Percentiles rank a stretch among this genome's conserved stretches.
phyloP scores from a whole-genome alignment of 2,329 filamentous ascomycete genomes.

The Diplodia seriata region DNA sequence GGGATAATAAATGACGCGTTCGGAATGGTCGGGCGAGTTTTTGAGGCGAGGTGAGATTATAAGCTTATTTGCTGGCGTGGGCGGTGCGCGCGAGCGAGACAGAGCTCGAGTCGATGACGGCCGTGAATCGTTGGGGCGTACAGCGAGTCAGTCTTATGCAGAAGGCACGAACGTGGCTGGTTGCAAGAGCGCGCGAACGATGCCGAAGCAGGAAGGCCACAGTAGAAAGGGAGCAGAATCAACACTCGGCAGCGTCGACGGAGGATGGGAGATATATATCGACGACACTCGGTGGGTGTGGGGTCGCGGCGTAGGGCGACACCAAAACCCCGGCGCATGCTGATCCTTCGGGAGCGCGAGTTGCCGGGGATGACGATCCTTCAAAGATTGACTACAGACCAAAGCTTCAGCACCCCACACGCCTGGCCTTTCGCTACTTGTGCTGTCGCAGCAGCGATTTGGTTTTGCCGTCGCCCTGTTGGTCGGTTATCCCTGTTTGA shows the following conservation, averaged over 20 bases:
- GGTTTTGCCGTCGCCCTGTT: not conserved
- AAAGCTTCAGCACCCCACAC: not conserved
- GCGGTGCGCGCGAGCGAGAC: not conserved
- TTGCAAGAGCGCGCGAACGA: not conserved
- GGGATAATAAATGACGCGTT: not conserved
- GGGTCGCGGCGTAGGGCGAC: conserved; percentile 9
- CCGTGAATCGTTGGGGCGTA: not conserved
- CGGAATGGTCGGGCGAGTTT: not conserved
- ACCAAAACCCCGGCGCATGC: not conserved
- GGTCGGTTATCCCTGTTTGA: conserved; percentile 1
- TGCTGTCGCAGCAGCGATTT: conserved; percentile 8
- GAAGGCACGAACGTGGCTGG: not conserved
- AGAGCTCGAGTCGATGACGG: not conserved
- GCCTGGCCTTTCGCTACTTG: conserved; percentile 3
- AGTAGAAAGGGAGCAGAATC: not conserved
- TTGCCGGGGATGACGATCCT: conserved; percentile 18
- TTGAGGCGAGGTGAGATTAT: not conserved
- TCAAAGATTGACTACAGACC: not conserved
- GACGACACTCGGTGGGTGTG: not conserved
- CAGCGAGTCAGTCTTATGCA: not conserved
- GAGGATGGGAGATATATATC: not conserved
- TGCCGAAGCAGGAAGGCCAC: too few species aligned
- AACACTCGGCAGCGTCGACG: not conserved
- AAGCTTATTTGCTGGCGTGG: not conserved
- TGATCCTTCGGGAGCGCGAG: conserved; percentile 7